Evolutionary conservation across 768 basidiomycete genomes (phyloP), one percentile per base, ranked within the genome.

Genomic region (Lactifluus subvellereus): DNA sequence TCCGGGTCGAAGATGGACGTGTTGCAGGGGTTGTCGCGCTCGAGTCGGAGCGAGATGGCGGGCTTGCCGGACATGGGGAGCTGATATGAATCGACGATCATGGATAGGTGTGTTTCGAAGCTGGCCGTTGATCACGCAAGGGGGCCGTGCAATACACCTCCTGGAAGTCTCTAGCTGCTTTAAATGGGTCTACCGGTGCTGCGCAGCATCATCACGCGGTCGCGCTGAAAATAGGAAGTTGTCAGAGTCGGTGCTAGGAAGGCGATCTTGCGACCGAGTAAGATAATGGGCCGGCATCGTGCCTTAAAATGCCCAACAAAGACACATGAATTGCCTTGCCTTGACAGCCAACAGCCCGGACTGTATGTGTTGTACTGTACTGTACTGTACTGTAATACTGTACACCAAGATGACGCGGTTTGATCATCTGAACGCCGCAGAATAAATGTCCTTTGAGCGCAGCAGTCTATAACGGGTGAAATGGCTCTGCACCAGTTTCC

Each of bases 1-100:
- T 55, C 57, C 4, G 35, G 40, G 42, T 61, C 66, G 57, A 66
- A 7, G 64, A 67, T 59, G 10, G 60, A 54, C 6, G 66, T 67
- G 54, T 66, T 67, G 58, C 65, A 67, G 6, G 64, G 64, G 65
- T 66, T 66, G 60, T 67, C 66, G 32, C 43, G 57, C 40, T 66
- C 60, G 40, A 67, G 13, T 3, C 38, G 42, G 0, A 64, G 58
- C 10, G 62, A 59, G 58, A 55, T 11, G 9, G 35, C 40, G 4
- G 43, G 53, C 40, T 35, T 51, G 27, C 11, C 43, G 20, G 53
- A 35, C 53, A 22, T 55, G 22, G 53, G 22, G 13, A 50, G 38
- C 5, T 27, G 61, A 49, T 37, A 13, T 3, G 57, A 3, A n/a
- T 52, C 52, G 47, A 54, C n/a, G 57, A 48, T 62, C 4, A 54